Conservation (phyloP, 192 early-diverging fungal genomes). For the Coemansia sp. region DNA sequence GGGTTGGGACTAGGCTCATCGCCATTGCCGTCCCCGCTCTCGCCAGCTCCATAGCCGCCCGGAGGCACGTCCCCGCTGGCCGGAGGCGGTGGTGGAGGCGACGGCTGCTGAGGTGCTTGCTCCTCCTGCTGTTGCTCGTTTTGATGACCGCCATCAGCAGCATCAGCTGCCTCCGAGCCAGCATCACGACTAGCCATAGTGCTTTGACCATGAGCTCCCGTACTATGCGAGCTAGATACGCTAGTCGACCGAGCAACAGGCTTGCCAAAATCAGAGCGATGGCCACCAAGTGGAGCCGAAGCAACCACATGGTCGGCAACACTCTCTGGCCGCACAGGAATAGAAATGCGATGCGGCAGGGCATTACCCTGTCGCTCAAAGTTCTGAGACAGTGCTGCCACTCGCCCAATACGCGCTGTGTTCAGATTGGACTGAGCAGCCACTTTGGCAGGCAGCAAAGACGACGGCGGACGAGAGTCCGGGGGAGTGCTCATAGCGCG, state of each 20-base stretch:
- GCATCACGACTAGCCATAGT: constrained; percentile 18
- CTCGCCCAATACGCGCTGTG: constrained; percentile 50
- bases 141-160: constrained; percentile 4
- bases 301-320: constrained; percentile 10
- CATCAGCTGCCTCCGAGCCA: neutral
- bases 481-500: constrained; percentile 51
- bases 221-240: constrained; percentile 50
- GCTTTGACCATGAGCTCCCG: constrained; percentile 43
- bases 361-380: constrained; percentile 39
- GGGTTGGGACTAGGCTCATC: constrained; percentile 35
- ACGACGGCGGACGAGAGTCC: constrained; percentile 35
- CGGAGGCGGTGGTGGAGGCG: neutral
- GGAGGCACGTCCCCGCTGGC: neutral
- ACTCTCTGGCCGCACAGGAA: constrained; percentile 26
- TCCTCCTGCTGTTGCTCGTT: constrained; percentile 3
- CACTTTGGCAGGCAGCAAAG: neutral
- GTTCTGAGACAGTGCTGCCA: constrained; percentile 54
- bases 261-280: constrained; percentile 6
- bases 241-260: constrained; percentile 47
- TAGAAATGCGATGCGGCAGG: constrained; percentile 25
- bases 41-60: constrained; percentile 11
- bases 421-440: neutral
- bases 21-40: constrained; percentile 19
- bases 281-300: constrained; percentile 36
- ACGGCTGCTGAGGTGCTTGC: neutral